Base-by-base conservation (phyloP, 495 filamentous ascomycete genomes). In the Penicillium fimorum region DNA sequence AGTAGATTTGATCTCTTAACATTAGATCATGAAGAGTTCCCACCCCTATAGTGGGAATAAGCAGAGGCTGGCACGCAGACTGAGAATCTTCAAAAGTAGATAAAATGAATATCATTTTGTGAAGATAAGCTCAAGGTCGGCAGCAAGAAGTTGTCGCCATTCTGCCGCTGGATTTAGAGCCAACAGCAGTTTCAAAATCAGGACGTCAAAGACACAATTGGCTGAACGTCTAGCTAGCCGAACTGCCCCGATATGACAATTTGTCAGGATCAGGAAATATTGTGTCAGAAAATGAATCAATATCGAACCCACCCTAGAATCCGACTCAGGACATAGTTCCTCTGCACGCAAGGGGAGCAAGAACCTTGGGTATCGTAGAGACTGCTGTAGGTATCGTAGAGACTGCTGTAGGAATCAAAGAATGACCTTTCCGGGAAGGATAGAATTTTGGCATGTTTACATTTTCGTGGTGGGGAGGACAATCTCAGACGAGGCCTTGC, bases 321-420 rank as follows among this genome's bases (percentile, higher is more conserved):
- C 57, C 37, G n/a, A 55, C 46, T 38, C 32, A 35, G 13, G 50
- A 55, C 8, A 59, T 29, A 5, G 27, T 41, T 13, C 57, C 57
- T 43, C 57, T 22, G 13, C 50, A 22, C 2, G 50, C 33, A 22
- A 44, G 32, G 11, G 40, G 49, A n/a, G 50, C 35, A 15, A 4
- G 15, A 17, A n/a, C 3, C 6, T 9, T 38, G 30, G 30, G 30
- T 33, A 33, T 12, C 3, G 10, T 4, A 12, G 9, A 33, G 9
- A 33, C 0, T 33, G n/a, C 3, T 17, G 6, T 38, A 2, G n/a
- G 35, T 17, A 38, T 38, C 35, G 10, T 4, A 12, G 9, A 33
- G 9, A 33, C 0, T 33, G n/a, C 3, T 17, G 6, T 38, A 2
- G n/a, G 35, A 38, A 38, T 38, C 35, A n/a, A 15, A n/a, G 35